Evolutionary conservation across 768 basidiomycete genomes (phyloP), one percentile per base, ranked within the genome.

Genomic region (Candolleomyces aberdarensis): DNA sequence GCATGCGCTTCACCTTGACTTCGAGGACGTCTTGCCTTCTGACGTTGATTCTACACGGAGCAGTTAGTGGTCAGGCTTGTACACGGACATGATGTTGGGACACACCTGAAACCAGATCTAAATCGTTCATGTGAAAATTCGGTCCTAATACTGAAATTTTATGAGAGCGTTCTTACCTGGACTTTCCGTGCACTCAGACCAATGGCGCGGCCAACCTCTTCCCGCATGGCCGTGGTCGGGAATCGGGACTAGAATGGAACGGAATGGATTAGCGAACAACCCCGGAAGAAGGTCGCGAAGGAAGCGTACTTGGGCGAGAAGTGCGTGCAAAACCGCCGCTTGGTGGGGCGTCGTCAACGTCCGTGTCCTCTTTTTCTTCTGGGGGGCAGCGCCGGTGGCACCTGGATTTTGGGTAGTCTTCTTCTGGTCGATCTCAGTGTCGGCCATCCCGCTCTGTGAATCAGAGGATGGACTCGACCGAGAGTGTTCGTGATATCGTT

Each of bases 121-220:
- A 67, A 60, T 67, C 47, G 29, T 53, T 39, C 44, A 69, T 56
- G 60, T 62, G 62, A 65, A 67, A 66, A 67, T 46, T 59, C 58
- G 26, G 48, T 49, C 17, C 36, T 44, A 52, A 31, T 26, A 52
- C 40, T 15, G 39, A 43, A 56, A 41, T 19, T 40, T 56, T 43
- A 46, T 5, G 15, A 43, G 40, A 51, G 52, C 29, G 40, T 51
- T 80, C 88, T 69, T 67, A 90, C 92, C 85, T 95, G 92, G 3
- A 95, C 92, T 78, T 94, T 92, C 44, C 92, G 84, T 51, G 92
- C 91, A 70, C 91, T 93, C 69, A 95, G 75, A n/a, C 92, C 92
- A 65, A 94, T 94, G 40, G 89, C 81, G 22, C 88, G 85, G 8
- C 93, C 92, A 29, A 94, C 92, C 64, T 93, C 89, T 74, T 94